Conservation (phyloP, 441 rosid genomes). For the Geranium incanum region DNA sequence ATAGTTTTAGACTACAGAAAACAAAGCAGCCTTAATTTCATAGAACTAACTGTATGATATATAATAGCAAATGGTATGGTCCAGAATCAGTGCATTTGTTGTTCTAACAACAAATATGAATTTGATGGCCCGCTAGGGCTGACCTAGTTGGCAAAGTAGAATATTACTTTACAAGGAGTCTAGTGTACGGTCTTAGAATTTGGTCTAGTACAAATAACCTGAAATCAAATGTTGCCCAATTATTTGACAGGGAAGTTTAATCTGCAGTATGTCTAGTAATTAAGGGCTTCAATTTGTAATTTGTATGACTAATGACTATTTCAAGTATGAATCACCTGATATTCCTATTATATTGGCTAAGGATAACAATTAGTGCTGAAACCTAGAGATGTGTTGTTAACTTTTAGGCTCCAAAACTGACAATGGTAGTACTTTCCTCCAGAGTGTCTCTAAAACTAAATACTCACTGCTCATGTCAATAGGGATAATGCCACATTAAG, state of each 20-base stretch:
- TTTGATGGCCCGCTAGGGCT: too few relatives aligned
- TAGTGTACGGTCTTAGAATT: too few relatives aligned
- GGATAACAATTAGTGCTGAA: background rate
- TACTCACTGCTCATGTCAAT: background rate
- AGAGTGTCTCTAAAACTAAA: background rate
- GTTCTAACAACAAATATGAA: too few relatives aligned
- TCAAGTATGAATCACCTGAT: background rate
- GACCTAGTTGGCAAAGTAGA: too few relatives aligned
- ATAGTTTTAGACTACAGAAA: background rate
- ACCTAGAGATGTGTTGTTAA: background rate
- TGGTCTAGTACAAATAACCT: background rate
- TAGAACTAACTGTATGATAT: background rate
- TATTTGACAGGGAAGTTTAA: background rate
- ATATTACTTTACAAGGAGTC: too few relatives aligned
- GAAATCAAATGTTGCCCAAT: background rate
- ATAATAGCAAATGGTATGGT: background rate
- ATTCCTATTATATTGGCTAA: background rate
- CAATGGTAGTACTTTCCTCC: background rate
- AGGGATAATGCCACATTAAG: background rate
- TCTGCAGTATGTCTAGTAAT: background rate
- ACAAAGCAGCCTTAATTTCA: background rate
- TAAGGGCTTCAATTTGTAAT: background rate
- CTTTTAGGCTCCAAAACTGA: background rate
- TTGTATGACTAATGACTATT: background rate
- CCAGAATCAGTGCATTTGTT: background rate